Evolutionary conservation across 2,329 filamentous ascomycete species (phyloP).

Genomic region (Verruconis gallopava): DNA sequence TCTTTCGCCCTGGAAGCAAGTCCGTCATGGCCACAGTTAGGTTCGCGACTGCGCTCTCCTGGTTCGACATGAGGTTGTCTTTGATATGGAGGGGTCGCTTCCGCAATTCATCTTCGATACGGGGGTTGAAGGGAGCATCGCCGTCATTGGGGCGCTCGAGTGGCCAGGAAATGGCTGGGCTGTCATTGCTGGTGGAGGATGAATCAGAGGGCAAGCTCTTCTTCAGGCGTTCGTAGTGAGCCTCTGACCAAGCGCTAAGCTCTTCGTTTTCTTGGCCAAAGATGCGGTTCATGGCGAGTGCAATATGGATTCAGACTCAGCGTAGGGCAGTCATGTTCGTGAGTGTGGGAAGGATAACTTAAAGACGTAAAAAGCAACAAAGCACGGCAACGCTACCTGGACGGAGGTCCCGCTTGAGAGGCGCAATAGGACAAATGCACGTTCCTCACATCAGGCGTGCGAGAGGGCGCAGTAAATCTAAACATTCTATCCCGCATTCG

Average conservation of each 20-base stretch:
- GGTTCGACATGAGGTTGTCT: slow-evolving; percentile 11
- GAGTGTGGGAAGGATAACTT: too few species aligned
- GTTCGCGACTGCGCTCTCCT: not conserved
- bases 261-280: not conserved
- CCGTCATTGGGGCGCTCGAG: slow-evolving; percentile 18
- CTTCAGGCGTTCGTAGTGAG: not conserved
- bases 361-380: too few species aligned
- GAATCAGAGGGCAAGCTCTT: not conserved
- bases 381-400: too few species aligned
- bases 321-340: too few species aligned
- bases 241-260: not conserved
- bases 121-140: slow-evolving; percentile 14
- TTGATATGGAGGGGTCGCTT: slow-evolving; percentile 15
- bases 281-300: not conserved
- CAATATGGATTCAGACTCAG: too few species aligned
- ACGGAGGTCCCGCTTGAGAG: too few species aligned
- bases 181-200: not conserved
- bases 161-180: slow-evolving; percentile 19
- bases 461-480: too few species aligned
- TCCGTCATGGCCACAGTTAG: slow-evolving; percentile 16
- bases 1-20: slow-evolving; percentile 29
- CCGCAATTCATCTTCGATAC: slow-evolving; percentile 18
- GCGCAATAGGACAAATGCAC: too few species aligned
- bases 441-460: too few species aligned
- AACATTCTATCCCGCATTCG: too few species aligned